phyloP scores from a whole-genome alignment of 2,329 filamentous ascomycete species.

The Harringtonia aguacate region DNA sequence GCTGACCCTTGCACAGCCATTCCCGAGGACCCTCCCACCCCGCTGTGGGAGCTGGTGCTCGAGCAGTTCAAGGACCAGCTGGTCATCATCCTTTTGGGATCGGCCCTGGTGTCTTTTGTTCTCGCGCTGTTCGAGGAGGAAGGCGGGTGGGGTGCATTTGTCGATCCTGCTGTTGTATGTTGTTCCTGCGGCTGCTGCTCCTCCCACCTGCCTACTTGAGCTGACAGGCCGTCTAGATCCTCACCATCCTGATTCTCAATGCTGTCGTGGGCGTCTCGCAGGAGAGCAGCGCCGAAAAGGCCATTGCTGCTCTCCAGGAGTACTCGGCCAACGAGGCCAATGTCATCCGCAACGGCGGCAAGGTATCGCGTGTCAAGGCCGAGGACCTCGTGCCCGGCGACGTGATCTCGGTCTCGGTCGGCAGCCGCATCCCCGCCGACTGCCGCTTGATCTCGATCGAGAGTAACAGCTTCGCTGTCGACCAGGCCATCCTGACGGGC shows the following conservation, averaged over 20 bases:
- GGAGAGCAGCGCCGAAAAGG: constrained; percentile 97
- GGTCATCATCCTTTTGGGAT: constrained; percentile 87
- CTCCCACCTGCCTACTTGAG: background rate
- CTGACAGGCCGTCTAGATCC: constrained; percentile 57
- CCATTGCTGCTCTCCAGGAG: constrained; percentile 94
- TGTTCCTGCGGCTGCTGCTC: background rate
- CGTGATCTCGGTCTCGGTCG: constrained; percentile 76
- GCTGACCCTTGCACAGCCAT: constrained; percentile 32
- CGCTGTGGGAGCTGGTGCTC: constrained; percentile 89
- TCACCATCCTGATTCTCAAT: constrained; percentile 94
- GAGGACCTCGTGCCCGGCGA: constrained; percentile 95
- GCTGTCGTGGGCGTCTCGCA: constrained; percentile 95
- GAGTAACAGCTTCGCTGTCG: constrained; percentile 94
- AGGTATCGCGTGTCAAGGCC: constrained; percentile 76
- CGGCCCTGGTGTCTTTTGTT: constrained; percentile 86
- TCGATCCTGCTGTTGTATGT: constrained; percentile 88
- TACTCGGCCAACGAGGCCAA: constrained; percentile 98
- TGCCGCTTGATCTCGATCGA: constrained; percentile 83
- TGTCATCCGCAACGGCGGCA: constrained; percentile 70
- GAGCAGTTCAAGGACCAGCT: constrained; percentile 99
- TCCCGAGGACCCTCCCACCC: constrained; percentile 85
- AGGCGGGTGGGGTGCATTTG: constrained; percentile 93
- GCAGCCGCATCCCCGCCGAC: constrained; percentile 89
- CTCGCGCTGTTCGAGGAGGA: constrained; percentile 88
- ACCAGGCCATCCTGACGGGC: constrained; percentile 93